A percentile compares a stretch with the other conserved stretches of the same genome.
These are phyloP conservation scores for Paxillus rubicundulus DNA, from an alignment of 768 basidiomycete species.

Conservation along the genomic window DNA sequence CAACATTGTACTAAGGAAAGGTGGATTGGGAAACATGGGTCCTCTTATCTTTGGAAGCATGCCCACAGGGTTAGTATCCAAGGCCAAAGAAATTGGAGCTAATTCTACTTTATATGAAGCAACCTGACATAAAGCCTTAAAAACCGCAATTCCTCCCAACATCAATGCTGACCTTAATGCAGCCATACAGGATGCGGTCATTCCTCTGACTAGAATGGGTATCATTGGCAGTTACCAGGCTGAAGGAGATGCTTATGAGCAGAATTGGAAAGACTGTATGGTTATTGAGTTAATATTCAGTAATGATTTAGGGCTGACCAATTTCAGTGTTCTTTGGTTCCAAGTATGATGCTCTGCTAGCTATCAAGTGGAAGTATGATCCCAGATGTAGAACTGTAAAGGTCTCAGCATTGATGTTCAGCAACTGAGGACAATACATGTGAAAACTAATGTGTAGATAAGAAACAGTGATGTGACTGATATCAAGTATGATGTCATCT, in stretches of 20 bases:
- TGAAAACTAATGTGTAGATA: too few species aligned
- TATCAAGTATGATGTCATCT: too few species aligned
- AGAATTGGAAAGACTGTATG: slow-evolving; percentile 17
- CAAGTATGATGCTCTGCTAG: background rate
- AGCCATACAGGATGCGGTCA: slow-evolving; percentile 8
- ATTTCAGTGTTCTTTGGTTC: slow-evolving; percentile 4
- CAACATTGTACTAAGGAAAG: background rate
- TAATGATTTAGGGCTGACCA: background rate
- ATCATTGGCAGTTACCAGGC: slow-evolving; percentile 23
- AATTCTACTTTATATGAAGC: slow-evolving; percentile 5
- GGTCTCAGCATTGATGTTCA: too few species aligned
- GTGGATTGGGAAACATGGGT: too few species aligned
- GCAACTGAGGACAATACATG: too few species aligned
- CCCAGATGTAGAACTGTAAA: too few species aligned
- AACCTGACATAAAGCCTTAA: slow-evolving; percentile 16
- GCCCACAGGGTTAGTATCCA: background rate
- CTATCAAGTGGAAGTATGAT: slow-evolving; percentile 9
- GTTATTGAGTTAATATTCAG: background rate
- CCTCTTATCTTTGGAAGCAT: slow-evolving; percentile 4
- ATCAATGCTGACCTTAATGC: slow-evolving; percentile 1
- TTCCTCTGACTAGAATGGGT: slow-evolving; percentile 14
- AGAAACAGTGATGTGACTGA: too few species aligned
- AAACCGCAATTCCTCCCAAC: background rate
- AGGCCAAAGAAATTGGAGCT: background rate
- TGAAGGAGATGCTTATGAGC: slow-evolving; percentile 19